Percentiles rank a stretch among this genome's conserved stretches.
These are phyloP conservation scores for Crithidia acanthocephali DNA, from an alignment of 208 protist species.

Conservation along the genomic window DNA sequence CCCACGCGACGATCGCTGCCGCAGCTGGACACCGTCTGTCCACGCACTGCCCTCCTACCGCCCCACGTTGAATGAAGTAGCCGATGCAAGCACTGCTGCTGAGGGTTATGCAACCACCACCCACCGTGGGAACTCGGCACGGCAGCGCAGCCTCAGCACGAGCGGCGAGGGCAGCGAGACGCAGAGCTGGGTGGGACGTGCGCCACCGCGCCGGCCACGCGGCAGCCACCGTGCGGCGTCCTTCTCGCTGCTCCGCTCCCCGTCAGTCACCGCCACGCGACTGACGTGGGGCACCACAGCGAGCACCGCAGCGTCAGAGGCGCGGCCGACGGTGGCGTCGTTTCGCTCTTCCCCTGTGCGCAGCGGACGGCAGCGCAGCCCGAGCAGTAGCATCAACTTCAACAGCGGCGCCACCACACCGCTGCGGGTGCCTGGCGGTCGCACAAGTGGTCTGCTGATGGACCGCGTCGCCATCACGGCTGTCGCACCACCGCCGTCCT, in stretches of 20 bases:
- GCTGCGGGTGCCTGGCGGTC: not conserved
- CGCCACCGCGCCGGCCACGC: not conserved
- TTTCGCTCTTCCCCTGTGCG: slow-evolving; percentile 8
- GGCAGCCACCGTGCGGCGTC: slow-evolving; percentile 18
- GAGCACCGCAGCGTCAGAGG: not conserved
- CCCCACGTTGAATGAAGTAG: not conserved
- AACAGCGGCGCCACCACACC: slow-evolving; percentile 4
- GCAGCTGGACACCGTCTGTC: slow-evolving; percentile 1
- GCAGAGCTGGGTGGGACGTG: not conserved
- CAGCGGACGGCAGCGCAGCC: slow-evolving; percentile 4
- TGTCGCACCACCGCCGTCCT: not conserved
- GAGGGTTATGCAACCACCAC: too few species aligned
- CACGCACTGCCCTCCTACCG: not conserved
- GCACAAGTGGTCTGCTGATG: slow-evolving; percentile 2
- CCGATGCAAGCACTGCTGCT: not conserved
- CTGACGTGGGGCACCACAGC: slow-evolving; percentile 10
- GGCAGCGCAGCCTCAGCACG: slow-evolving; percentile 14
- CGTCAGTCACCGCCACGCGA: slow-evolving; percentile 5
- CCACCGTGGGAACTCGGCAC: not conserved
- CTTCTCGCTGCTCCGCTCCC: slow-evolving; percentile 23
- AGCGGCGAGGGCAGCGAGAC: not conserved
- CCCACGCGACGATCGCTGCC: not conserved
- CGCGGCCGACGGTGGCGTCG: not conserved
- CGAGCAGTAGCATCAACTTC: not conserved
- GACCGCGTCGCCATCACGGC: not conserved